phyloP scores from a whole-genome alignment of 768 basidiomycete genomes.

The Mycena vitilis region DNA sequence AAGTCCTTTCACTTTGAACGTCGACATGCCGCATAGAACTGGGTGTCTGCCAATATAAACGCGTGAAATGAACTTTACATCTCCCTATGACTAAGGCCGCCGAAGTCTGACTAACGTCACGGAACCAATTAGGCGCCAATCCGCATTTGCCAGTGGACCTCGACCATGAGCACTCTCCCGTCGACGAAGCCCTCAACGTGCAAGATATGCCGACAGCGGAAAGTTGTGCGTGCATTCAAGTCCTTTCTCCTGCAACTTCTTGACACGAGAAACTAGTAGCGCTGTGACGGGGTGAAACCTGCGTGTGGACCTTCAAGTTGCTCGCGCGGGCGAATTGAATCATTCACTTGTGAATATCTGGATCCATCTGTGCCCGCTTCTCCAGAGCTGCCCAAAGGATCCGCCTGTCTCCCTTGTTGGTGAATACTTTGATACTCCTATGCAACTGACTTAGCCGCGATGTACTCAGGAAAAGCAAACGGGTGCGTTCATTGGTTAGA shows the following conservation, averaged over 20 bases:
- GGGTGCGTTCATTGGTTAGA: not conserved
- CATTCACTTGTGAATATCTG: constrained; percentile 10
- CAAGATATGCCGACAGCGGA: constrained; percentile 17
- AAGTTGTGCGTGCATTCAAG: constrained; percentile 16
- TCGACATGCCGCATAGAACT: no score
- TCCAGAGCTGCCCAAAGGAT: constrained; percentile 20
- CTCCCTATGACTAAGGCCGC: no score
- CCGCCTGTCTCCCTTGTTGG: constrained; percentile 20
- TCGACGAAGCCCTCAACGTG: constrained; percentile 4
- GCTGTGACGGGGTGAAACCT: constrained; percentile 23
- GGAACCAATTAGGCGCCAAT: no score
- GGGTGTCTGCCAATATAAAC: no score
- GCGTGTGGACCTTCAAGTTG: constrained; percentile 11
- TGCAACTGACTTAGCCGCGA: not conserved
- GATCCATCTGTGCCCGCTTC: not conserved
- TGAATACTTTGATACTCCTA: not conserved
- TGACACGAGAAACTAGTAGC: not conserved
- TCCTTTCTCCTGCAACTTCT: no score
- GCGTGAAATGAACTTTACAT: no score
- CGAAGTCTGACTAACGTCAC: no score
- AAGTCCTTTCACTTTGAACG: no score
- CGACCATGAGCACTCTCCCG: not conserved
- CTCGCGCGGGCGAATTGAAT: constrained; percentile 11
- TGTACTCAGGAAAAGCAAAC: constrained; percentile 3
- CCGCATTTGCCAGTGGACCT: no score